phyloP scores from a whole-genome alignment of 768 basidiomycete genomes.

The Macrocybe gigantea region DNA sequence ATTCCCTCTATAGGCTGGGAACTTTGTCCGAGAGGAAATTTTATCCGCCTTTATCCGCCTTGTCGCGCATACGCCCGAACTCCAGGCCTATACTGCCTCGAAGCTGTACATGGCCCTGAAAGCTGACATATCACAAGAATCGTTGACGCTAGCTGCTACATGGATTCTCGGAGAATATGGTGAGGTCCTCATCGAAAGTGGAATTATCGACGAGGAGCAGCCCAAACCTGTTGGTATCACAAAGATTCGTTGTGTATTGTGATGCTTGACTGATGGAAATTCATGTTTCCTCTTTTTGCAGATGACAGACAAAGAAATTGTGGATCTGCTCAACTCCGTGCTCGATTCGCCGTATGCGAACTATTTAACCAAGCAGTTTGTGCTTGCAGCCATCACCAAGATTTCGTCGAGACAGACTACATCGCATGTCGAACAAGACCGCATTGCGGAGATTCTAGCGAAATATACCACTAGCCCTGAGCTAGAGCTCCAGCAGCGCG shows the following conservation, averaged over 20 bases:
- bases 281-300: conserved; percentile 20
- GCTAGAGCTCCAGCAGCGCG: conserved; percentile 91
- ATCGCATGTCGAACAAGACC: conserved; percentile 60
- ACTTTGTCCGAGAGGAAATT: conserved; percentile 96
- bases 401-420: conserved; percentile 77
- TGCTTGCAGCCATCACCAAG: conserved; percentile 86
- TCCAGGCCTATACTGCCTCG: conserved; percentile 93
- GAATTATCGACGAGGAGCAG: conserved; percentile 70
- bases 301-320: conserved; percentile 76
- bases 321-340: conserved; percentile 81
- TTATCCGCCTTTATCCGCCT: conserved; percentile 92
- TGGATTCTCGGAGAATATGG: conserved; percentile 98
- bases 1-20: conserved; percentile 67
- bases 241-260: not conserved
- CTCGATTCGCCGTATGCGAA: conserved; percentile 95
- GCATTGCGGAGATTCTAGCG: conserved; percentile 73
- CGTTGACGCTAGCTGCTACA: conserved; percentile 84
- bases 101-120: conserved; percentile 85
- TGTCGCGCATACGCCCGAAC: conserved; percentile 93
- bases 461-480: conserved; percentile 85
- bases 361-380: conserved; percentile 86
- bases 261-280: not conserved
- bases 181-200: conserved; percentile 83
- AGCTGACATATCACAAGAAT: conserved; percentile 93
- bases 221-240: conserved; percentile 48